Conservation (phyloP, 176 grass and related monocot genomes). For the Eleusine indica region DNA sequence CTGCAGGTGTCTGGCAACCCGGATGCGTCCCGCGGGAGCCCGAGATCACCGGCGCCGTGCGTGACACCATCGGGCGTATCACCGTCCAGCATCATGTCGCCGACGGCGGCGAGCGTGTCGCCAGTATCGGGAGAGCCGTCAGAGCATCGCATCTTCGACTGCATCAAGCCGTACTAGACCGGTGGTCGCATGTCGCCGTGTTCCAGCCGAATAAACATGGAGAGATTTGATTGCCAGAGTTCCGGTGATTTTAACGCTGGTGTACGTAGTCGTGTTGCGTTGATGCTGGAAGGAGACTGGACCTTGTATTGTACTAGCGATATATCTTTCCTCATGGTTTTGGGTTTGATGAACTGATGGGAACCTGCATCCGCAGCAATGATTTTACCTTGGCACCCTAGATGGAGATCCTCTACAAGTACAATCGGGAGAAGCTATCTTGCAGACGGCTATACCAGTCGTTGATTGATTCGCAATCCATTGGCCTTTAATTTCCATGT, state of each 20-base stretch:
- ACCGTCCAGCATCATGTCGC: background rate
- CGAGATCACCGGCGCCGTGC: background rate
- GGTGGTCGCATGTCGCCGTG: too few relatives aligned
- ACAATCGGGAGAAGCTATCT: too few relatives aligned
- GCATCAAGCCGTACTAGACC: constrained; percentile 66
- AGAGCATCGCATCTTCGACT: constrained; percentile 48
- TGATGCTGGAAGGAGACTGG: background rate
- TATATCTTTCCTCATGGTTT: too few relatives aligned
- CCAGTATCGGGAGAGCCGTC: background rate
- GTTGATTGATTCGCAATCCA: too few relatives aligned
- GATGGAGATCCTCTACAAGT: too few relatives aligned
- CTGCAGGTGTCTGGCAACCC: constrained; percentile 30
- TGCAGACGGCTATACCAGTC: too few relatives aligned
- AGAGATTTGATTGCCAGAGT: background rate
- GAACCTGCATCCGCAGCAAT: too few relatives aligned
- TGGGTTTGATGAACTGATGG: too few relatives aligned
- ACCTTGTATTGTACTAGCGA: too few relatives aligned
- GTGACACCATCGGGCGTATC: constrained; percentile 13
- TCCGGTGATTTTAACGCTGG: background rate
- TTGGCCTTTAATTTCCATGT: too few relatives aligned
- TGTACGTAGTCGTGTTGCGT: background rate
- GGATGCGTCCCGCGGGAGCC: constrained; percentile 34
- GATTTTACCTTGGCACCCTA: too few relatives aligned
- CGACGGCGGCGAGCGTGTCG: background rate
- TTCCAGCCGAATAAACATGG: background rate